Evolutionary conservation across 139 green algal genomes (phyloP), one percentile per base, ranked within the genome.

Genomic region (Eudorina sp.): DNA sequence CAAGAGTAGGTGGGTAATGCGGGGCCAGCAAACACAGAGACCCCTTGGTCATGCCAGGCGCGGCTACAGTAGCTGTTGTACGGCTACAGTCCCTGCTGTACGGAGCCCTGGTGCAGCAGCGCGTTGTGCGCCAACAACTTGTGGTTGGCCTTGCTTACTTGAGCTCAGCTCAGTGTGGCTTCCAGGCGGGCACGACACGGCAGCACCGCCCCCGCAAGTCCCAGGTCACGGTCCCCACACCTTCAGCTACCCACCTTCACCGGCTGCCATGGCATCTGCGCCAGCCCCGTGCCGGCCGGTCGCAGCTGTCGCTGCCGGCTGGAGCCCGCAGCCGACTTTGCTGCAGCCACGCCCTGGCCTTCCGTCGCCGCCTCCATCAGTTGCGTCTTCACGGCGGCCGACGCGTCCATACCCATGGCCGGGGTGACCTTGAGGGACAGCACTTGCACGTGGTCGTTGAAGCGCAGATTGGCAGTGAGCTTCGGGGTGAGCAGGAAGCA

Each of bases 401-500:
- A 27, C 66, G 46, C 66, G 31, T 18, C 29, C 34, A 45, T 31
- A 4, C 31, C 34, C 34, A 9, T 34, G 0, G 66, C 66, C 21
- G 34, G 36, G 34, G 25, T 46, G 31, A 27, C 29, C 66, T 45
- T 75, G 36, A 75, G 36, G 14, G 34, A 27, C 6, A 51, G 40
- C 36, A 84, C 77, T 9, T 6, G 53, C 36, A 84, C 77, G 77
- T 72, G 53, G 34, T 53, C 27, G 53, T 53, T 95, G 91, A 96
- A 99, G 48, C 94, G 92, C 90, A 99, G 93, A 64, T 96, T 90
- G 11, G 96, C 95, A 84, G 99, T 95, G 77, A 99, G 95, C 94
- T 99, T 99, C 78, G 98, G 98, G 19, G 98, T 99, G 72, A 99
- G 93, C 89, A 99, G 90, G 92, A 99, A 98, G 93, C 95, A 99